Conservation (phyloP, 2,329 filamentous ascomycete genomes). For the Zelopaecilomyces penicillatus region DNA sequence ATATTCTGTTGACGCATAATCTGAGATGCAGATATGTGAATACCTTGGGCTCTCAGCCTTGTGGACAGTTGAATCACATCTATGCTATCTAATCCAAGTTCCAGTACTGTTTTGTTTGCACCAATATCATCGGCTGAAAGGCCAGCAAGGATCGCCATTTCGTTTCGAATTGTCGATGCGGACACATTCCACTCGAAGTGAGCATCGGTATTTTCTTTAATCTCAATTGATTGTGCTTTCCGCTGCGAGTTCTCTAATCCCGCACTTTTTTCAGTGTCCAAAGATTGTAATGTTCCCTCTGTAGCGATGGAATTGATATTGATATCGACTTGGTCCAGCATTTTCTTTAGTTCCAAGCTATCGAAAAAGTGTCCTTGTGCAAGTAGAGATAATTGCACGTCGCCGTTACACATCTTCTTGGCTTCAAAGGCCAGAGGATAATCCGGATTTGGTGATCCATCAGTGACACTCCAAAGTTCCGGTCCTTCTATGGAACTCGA, state of each 20-base stretch:
- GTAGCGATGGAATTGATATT: slow-evolving; percentile 8
- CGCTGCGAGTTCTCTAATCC: not conserved
- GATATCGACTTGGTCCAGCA: slow-evolving; percentile 34
- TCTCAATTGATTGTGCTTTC: too few species aligned
- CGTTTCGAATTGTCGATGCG: slow-evolving; percentile 45
- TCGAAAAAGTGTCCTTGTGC: slow-evolving; percentile 38
- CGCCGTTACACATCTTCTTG: slow-evolving; percentile 39
- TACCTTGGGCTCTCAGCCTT: slow-evolving; percentile 51
- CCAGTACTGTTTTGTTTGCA: slow-evolving; percentile 59
- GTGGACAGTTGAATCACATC: slow-evolving; percentile 80
- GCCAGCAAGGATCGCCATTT: slow-evolving; percentile 56
- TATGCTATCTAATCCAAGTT: slow-evolving; percentile 85
- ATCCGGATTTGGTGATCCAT: slow-evolving; percentile 46
- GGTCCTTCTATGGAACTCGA: slow-evolving; percentile 17
- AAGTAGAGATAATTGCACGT: slow-evolving; percentile 50
- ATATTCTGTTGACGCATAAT: slow-evolving; percentile 69
- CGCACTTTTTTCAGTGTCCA: not conserved
- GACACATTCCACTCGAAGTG: slow-evolving; percentile 51
- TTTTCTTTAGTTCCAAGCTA: slow-evolving; percentile 15
- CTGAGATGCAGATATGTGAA: slow-evolving; percentile 61
- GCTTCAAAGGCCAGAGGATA: slow-evolving; percentile 75
- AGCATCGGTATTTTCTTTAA: not conserved
- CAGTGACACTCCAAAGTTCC: slow-evolving; percentile 45
- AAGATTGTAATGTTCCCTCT: slow-evolving; percentile 4
- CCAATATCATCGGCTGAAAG: slow-evolving; percentile 42